These are phyloP conservation scores for Scenedesmus sp. DNA, from an alignment of 163 green algal genomes.

Conservation along the genomic window DNA sequence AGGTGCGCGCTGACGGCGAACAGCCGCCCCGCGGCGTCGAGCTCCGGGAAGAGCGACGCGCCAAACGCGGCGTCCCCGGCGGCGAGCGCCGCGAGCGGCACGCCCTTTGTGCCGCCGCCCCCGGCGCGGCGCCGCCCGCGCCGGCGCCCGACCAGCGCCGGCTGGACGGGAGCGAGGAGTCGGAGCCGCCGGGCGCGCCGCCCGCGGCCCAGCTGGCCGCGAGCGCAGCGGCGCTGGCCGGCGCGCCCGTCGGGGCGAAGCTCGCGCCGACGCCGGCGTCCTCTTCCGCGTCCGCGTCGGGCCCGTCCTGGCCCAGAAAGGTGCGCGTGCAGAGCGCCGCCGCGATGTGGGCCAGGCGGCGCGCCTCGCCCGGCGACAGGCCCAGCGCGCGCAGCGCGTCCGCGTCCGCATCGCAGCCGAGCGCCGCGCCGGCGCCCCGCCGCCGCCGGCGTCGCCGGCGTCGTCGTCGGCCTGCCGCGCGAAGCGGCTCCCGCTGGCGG, in stretches of 20 bases:
- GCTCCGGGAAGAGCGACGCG: neutral
- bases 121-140: no score
- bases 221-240: constrained; percentile 19
- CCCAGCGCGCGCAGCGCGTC: constrained; percentile 12
- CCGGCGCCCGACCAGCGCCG: neutral
- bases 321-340: constrained; percentile 30
- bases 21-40: constrained; percentile 23
- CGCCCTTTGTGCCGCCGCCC: neutral
- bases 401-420: constrained; percentile 9
- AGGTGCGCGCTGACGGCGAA: constrained; percentile 30
- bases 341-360: constrained; percentile 16
- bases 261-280: neutral
- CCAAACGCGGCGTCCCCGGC: neutral
- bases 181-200: neutral
- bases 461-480: no score
- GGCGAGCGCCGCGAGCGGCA: neutral
- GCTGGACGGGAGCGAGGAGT: neutral
- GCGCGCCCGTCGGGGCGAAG: no score
- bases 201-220: constrained; percentile 22
- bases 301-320: constrained; percentile 9
- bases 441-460: no score
- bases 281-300: neutral
- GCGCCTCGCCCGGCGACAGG: neutral
- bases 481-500: constrained; percentile 13
- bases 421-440: no score